Conservation (phyloP, 352 stramenopile species). For the Phytophthora colocasiae region DNA sequence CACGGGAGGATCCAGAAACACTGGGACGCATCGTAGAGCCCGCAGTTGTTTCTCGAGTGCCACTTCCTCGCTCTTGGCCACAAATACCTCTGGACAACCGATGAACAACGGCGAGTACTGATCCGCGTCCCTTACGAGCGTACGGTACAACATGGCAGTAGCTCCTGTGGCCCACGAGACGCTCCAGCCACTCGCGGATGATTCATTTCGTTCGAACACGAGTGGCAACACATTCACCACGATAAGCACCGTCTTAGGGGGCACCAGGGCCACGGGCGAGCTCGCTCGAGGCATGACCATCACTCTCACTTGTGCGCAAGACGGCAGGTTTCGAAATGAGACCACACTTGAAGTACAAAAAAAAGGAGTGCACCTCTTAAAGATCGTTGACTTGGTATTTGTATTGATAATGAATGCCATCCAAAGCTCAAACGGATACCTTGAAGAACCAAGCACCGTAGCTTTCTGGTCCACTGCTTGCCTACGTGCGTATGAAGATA, state of each 20-base stretch:
- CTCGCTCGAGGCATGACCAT: constrained; percentile 19
- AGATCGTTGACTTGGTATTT: constrained; percentile 23
- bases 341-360: constrained; percentile 21
- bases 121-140: constrained; percentile 59
- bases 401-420: constrained; percentile 17
- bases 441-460: no score
- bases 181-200: constrained; percentile 49
- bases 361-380: constrained; percentile 17
- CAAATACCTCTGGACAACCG: constrained; percentile 79
- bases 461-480: no score
- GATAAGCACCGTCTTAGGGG: constrained; percentile 71
- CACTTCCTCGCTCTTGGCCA: constrained; percentile 61
- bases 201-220: constrained; percentile 65
- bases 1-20: constrained; percentile 93
- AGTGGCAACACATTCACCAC: constrained; percentile 84
- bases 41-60: constrained; percentile 81
- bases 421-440: not conserved
- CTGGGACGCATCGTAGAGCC: constrained; percentile 94
- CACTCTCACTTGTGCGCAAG: constrained; percentile 17
- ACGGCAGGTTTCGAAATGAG: constrained; percentile 22
- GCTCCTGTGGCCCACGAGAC: constrained; percentile 79
- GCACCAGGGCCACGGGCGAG: not conserved
- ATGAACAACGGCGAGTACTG: constrained; percentile 73
- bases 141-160: constrained; percentile 81
- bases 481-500: constrained; percentile 33